phyloP scores from a whole-genome alignment of 176 grass and related monocot genomes.

The Rhynchospora pubera region DNA sequence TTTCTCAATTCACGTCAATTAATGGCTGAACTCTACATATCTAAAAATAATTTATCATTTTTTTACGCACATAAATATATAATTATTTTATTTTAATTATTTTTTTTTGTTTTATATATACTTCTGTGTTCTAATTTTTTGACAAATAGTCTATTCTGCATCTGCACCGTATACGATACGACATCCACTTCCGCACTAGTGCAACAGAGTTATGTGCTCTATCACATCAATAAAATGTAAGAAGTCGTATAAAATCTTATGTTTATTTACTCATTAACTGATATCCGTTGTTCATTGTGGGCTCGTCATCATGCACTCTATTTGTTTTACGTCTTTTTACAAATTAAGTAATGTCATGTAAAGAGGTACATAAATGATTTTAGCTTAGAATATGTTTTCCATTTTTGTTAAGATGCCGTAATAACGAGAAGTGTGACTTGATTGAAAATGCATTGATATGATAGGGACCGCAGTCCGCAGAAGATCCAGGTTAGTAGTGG shows the following conservation, averaged over 20 bases:
- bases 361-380: neutral
- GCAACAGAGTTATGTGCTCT: too few relatives aligned
- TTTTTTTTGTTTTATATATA: too few relatives aligned
- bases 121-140: too few relatives aligned
- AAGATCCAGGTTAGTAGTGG: conserved; percentile 1
- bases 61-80: too few relatives aligned
- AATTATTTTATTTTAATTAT: too few relatives aligned
- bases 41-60: too few relatives aligned
- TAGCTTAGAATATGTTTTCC: neutral
- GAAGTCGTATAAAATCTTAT: neutral
- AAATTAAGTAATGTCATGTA: neutral
- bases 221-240: neutral
- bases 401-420: neutral
- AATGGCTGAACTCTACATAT: too few relatives aligned
- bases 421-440: neutral
- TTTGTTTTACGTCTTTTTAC: neutral
- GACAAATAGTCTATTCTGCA: too few relatives aligned
- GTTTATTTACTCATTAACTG: neutral
- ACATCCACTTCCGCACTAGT: too few relatives aligned
- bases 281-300: neutral
- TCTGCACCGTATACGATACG: too few relatives aligned
- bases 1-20: too few relatives aligned
- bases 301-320: neutral
- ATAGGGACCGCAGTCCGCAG: neutral
- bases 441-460: neutral